Base-by-base conservation (phyloP, 139 green algal species). In the Bryopsis sp. region DNA sequence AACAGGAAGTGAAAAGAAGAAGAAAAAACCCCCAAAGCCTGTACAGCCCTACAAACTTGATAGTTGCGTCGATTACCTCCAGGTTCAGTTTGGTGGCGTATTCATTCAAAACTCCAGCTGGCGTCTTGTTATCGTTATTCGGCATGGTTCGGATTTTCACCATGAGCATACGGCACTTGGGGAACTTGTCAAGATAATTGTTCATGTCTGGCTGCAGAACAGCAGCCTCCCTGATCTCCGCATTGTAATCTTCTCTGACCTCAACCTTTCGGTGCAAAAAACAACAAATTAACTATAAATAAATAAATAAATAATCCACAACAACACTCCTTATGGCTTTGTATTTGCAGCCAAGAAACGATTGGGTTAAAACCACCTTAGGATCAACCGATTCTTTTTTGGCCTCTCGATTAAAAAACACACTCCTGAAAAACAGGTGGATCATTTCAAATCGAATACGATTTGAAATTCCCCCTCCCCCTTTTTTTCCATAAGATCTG, bases 51-150 rank as follows among this genome's bases (percentile, higher is more conserved):
- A n/a, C n/a, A n/a, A n/a, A n/a, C n/a, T n/a, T n/a, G n/a, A n/a
- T n/a, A n/a, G n/a, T n/a, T n/a, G n/a, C n/a, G n/a, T n/a, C n/a
- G n/a, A n/a, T 38, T 47, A 83, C 71, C 74, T 80, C 63, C 19
- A 79, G 64, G 5, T 11, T 61, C 37, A 78, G 36, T 0, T 72
- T 62, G 2, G 67, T 73, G 11, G 81, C 81, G 36, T 89, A 87
- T 74, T 87, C 81, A 73, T 89, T 70, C 39, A 89, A 35, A 24
- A 87, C 65, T 28, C 76, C 63, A 59, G 85, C 67, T 0, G 81
- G 76, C 4, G 83, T 89, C 75, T 85, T 85, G 68, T 78, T 75
- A 28, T 64, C 59, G 8, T 66, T 76, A 57, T 68, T 76, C 28
- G 63, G 76, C 2, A 43, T 77, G 47, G 38, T 64, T 32, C 54